Percentiles rank a stretch among this genome's conserved stretches.
Evolutionary conservation across 2,329 filamentous ascomycete genomes (phyloP).

Genomic region (Xylariaceae sp.): DNA sequence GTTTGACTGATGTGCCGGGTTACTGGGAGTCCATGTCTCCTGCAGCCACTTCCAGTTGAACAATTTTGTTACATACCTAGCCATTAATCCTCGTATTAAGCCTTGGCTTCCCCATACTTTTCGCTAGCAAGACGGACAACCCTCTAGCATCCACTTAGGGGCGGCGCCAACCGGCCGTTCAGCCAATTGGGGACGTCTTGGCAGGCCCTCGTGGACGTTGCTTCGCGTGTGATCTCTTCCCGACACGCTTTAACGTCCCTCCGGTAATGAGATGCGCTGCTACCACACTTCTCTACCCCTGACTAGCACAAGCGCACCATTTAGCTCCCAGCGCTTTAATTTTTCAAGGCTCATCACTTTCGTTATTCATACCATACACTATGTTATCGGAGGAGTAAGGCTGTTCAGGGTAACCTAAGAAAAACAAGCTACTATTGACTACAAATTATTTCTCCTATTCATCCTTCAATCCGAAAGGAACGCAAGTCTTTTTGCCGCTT

Average conservation of each 20-base stretch:
- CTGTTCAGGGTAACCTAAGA: no score
- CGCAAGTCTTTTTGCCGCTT: no score
- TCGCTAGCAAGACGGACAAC: conserved; percentile 18
- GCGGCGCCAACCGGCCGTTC: conserved; percentile 20
- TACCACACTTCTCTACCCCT: conserved; percentile 16
- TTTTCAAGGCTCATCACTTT: no score
- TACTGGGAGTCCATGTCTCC: no score
- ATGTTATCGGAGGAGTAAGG: no score
- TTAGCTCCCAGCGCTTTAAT: conserved; percentile 3
- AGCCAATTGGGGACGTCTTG: conserved; percentile 23
- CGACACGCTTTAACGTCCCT: conserved; percentile 10
- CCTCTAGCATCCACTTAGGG: conserved; percentile 7
- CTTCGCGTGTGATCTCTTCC: conserved; percentile 4
- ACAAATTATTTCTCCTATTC: not conserved
- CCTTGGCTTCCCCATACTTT: conserved; percentile 10
- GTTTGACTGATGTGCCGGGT: no score
- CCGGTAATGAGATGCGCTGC: conserved; percentile 6
- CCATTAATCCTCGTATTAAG: not conserved
- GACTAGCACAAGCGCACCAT: conserved; percentile 21
- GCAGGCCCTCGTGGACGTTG: no score
- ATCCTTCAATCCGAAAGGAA: no score
- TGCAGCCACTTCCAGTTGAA: no score
- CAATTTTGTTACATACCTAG: no score
- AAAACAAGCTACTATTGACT: not conserved
- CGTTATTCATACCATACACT: conserved; percentile 11